Percentiles rank a stretch among this genome's conserved stretches.
phyloP scores from a whole-genome alignment of 2,329 filamentous ascomycete species.

The Thermoascus crustaceus region DNA sequence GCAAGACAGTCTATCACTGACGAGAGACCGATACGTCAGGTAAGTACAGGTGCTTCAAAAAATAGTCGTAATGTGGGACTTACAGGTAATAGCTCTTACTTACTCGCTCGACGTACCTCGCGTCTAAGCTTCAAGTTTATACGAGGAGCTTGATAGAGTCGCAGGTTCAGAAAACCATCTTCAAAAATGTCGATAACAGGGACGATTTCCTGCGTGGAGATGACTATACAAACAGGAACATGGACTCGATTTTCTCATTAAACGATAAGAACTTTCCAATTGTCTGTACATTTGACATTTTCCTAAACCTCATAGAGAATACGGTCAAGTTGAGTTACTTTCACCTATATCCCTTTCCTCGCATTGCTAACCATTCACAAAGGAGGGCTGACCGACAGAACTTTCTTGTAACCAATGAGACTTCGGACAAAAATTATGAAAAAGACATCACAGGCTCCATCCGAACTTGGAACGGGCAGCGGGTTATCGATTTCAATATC shows the following conservation, averaged over 20 bases:
- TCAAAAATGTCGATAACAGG: neutral
- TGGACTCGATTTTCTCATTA: conserved; percentile 12
- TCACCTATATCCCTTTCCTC: neutral
- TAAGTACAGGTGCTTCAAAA: no score
- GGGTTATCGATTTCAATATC: conserved; percentile 16
- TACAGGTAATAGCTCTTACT: conserved; percentile 26
- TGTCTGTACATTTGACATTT: conserved; percentile 22
- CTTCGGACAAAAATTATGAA: neutral
- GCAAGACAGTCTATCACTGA: conserved; percentile 7
- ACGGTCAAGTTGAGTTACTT: conserved; percentile 7
- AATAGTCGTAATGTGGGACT: no score
- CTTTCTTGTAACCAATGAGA: neutral
- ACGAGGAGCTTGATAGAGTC: conserved; percentile 18
- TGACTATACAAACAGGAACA: conserved; percentile 1
- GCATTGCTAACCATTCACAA: neutral
- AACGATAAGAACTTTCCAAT: conserved; percentile 19
- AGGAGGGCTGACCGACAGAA: neutral
- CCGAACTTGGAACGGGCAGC: no score
- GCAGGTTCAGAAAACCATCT: conserved; percentile 2
- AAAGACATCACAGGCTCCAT: neutral
- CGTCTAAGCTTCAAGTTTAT: conserved; percentile 18
- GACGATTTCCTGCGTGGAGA: neutral
- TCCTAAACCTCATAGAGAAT: conserved; percentile 16
- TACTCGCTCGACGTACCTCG: conserved; percentile 21
- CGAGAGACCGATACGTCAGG: conserved; percentile 12